These are phyloP conservation scores for Tuber calosporum DNA, from an alignment of 495 filamentous ascomycete genomes.

Conservation along the genomic window DNA sequence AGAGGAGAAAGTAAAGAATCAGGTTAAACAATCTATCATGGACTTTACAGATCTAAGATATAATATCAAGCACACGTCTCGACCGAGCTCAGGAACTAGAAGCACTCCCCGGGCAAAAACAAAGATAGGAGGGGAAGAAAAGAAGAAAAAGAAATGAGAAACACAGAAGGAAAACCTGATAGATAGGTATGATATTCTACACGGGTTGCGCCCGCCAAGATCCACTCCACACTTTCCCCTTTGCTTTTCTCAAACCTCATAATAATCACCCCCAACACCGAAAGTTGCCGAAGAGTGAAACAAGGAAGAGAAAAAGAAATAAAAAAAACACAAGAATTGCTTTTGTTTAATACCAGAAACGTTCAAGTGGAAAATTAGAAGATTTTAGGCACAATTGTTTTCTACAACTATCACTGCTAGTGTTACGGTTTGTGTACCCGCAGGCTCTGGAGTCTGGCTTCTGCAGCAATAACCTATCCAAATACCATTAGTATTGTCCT, in stretches of 20 bases:
- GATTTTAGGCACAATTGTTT: constrained; percentile 34
- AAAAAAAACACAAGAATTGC: constrained; percentile 11
- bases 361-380: constrained; percentile 14
- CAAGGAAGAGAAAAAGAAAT: not conserved
- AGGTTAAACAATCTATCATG: not conserved
- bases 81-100: not conserved
- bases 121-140: not conserved
- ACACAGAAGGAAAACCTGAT: not conserved
- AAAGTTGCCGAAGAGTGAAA: constrained; percentile 4
- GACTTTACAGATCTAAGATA: not conserved
- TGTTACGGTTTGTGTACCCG: constrained; percentile 47
- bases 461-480: constrained; percentile 36
- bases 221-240: not conserved
- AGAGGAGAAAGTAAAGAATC: not conserved
- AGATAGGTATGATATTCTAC: constrained; percentile 29
- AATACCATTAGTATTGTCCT: constrained; percentile 18
- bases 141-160: not conserved
- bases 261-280: not conserved
- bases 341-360: constrained; percentile 27
- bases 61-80: not conserved
- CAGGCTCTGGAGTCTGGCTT: constrained; percentile 57
- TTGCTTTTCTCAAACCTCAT: not conserved
- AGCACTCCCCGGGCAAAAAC: not conserved
- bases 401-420: not conserved
- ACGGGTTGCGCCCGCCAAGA: not conserved